Conservation (phyloP, 2,329 filamentous ascomycete species). For the Talaromyces amestolkiae region DNA sequence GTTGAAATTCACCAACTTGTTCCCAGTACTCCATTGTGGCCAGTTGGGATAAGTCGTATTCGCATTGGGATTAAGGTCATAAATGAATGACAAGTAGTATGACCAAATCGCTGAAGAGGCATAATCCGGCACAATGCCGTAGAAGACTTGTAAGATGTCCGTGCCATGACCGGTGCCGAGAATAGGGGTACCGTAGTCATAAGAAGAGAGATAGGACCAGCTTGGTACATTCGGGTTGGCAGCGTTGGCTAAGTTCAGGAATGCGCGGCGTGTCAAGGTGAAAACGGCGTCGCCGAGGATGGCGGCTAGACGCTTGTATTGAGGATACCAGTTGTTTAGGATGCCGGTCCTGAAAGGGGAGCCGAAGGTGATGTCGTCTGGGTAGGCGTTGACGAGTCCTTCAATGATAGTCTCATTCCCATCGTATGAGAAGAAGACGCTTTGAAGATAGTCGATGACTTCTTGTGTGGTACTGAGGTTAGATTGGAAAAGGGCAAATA, state of each 20-base stretch:
- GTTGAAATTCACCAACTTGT: conserved; percentile 53
- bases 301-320: conserved; percentile 74
- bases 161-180: conserved; percentile 73
- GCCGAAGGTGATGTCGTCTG: conserved; percentile 55
- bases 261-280: conserved; percentile 65
- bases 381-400: conserved; percentile 62
- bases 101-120: conserved; percentile 52
- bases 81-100: conserved; percentile 72
- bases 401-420: conserved; percentile 54
- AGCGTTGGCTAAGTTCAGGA: conserved; percentile 52
- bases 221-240: conserved; percentile 58
- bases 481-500: conserved; percentile 69
- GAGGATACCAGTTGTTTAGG: conserved; percentile 70
- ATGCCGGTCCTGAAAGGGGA: conserved; percentile 69
- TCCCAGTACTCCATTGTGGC: conserved; percentile 54
- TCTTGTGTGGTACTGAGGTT: conserved; percentile 64
- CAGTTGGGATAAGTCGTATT: conserved; percentile 46
- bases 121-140: conserved; percentile 59
- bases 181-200: conserved; percentile 67
- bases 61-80: conserved; percentile 68
- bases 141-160: conserved; percentile 63
- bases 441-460: conserved; percentile 61
- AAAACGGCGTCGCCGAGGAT: conserved; percentile 74
- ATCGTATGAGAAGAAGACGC: conserved; percentile 55
- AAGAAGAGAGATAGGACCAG: conserved; percentile 75